Evolutionary conservation across 768 basidiomycete species (phyloP).

Genomic region (Mycena sanguinolenta): DNA sequence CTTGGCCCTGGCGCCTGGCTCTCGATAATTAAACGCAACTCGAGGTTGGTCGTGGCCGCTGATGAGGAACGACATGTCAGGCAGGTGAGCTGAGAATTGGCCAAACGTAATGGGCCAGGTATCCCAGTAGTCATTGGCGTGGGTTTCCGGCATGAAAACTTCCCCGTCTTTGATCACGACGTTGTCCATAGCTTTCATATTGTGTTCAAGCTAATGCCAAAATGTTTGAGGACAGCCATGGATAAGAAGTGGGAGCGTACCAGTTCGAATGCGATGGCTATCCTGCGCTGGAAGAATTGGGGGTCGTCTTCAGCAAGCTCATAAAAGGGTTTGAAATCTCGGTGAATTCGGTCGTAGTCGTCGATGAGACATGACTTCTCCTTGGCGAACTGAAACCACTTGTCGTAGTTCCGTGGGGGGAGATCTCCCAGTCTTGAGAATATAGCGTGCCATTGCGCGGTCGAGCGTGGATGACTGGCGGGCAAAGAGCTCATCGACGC

Average conservation of each 20-base stretch:
- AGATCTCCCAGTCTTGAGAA: slow-evolving; percentile 9
- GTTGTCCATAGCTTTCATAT: slow-evolving; percentile 6
- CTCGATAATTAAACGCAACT: slow-evolving; percentile 23
- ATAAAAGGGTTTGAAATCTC: slow-evolving; percentile 26
- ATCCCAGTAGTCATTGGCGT: slow-evolving; percentile 2
- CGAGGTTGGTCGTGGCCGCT: slow-evolving; percentile 26
- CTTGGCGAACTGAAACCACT: slow-evolving; percentile 25
- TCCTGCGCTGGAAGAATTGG: slow-evolving; percentile 7
- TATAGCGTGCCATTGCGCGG: slow-evolving; percentile 16
- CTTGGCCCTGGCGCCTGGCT: background rate
- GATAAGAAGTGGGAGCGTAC: background rate
- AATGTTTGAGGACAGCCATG: background rate
- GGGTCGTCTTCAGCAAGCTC: slow-evolving; percentile 22
- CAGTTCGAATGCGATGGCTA: background rate
- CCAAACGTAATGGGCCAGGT: slow-evolving; percentile 14
- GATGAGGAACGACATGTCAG: slow-evolving; percentile 22
- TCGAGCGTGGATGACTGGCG: slow-evolving; percentile 12
- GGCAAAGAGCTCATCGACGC: slow-evolving; percentile 18
- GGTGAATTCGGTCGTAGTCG: slow-evolving; percentile 25
- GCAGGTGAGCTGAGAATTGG: slow-evolving; percentile 15
- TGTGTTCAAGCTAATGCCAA: slow-evolving; percentile 1
- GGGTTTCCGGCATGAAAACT: background rate
- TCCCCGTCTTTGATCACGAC: background rate
- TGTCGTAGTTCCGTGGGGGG: slow-evolving; percentile 27
- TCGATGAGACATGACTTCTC: slow-evolving; percentile 30